Conservation (phyloP, 1,284 basidiomycete genomes). For the Pisolithus thermaeus region DNA sequence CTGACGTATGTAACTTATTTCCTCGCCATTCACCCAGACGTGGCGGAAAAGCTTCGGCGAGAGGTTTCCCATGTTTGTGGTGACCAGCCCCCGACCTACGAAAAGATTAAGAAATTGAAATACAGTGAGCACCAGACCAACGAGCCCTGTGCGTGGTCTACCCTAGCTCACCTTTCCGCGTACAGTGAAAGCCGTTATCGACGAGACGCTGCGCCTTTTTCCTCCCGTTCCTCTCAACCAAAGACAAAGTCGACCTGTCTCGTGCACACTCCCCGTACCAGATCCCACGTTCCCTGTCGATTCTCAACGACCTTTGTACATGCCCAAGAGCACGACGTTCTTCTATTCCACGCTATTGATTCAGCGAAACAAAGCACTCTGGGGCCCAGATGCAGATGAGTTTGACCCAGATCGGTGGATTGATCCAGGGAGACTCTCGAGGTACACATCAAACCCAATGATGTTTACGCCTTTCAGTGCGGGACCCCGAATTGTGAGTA, state of each 20-base stretch:
- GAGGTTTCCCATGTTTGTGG: conserved; percentile 58
- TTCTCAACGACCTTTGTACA: conserved; percentile 43
- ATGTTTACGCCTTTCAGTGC: conserved; percentile 71
- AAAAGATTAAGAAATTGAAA: conserved; percentile 49
- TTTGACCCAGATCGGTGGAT: conserved; percentile 73
- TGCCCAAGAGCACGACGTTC: conserved; percentile 53
- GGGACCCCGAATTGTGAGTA: conserved; percentile 49
- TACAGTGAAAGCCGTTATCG: conserved; percentile 64
- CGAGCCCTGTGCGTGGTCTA: not conserved
- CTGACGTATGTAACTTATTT: conserved; percentile 63
- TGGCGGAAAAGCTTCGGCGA: conserved; percentile 46
- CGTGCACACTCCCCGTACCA: conserved; percentile 47
- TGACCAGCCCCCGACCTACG: conserved; percentile 43
- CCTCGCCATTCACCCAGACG: conserved; percentile 54
- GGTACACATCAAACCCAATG: conserved; percentile 50
- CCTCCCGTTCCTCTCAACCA: conserved; percentile 67
- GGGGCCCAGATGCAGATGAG: conserved; percentile 63
- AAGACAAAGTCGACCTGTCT: conserved; percentile 45
- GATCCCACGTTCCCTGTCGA: conserved; percentile 37
- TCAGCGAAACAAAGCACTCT: conserved; percentile 55
- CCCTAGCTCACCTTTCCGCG: conserved; percentile 5
- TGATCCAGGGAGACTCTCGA: conserved; percentile 41
- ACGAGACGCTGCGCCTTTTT: conserved; percentile 67
- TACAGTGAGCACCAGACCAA: conserved; percentile 44
- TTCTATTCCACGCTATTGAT: conserved; percentile 54